Evolutionary conservation across 2,329 filamentous ascomycete genomes (phyloP).

Genomic region (Hortaea werneckii): DNA sequence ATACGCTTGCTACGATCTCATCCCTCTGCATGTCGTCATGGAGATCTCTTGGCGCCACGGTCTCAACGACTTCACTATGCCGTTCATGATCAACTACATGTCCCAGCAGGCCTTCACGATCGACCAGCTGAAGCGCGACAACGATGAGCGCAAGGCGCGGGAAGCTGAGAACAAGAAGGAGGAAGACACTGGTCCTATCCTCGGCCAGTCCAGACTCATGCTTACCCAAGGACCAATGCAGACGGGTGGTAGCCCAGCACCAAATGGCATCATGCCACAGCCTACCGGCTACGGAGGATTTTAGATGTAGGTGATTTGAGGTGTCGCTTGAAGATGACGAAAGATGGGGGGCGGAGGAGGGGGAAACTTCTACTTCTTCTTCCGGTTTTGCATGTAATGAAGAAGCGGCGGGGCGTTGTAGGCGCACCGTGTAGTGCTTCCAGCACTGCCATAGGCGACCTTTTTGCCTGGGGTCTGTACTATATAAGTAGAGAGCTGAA

Average conservation of each 20-base stretch:
- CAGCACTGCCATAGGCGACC: background rate
- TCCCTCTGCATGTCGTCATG: slow-evolving; percentile 83
- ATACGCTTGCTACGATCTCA: slow-evolving; percentile 95
- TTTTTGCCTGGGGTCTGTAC: background rate
- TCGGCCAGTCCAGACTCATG: slow-evolving; percentile 83
- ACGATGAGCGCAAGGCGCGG: slow-evolving; percentile 75
- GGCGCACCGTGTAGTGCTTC: background rate
- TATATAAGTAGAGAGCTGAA: background rate
- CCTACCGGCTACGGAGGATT: slow-evolving; percentile 46
- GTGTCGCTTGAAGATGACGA: too few species aligned
- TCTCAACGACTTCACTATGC: slow-evolving; percentile 95
- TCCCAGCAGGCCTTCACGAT: slow-evolving; percentile 83
- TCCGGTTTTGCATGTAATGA: too few species aligned
- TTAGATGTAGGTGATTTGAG: background rate
- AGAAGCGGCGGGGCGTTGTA: background rate
- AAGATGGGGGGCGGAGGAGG: too few species aligned
- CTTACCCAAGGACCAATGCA: slow-evolving; percentile 76
- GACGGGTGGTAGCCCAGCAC: slow-evolving; percentile 51
- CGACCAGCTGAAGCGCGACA: slow-evolving; percentile 79
- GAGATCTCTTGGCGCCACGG: slow-evolving; percentile 96
- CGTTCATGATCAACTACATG: slow-evolving; percentile 98
- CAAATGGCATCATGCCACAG: slow-evolving; percentile 84
- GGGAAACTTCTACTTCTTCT: too few species aligned
- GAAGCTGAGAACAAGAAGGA: slow-evolving; percentile 64
- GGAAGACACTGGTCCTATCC: slow-evolving; percentile 86